phyloP scores from a whole-genome alignment of 225 moss, liverwort and hornwort species.

The Anthoceros angustus region DNA sequence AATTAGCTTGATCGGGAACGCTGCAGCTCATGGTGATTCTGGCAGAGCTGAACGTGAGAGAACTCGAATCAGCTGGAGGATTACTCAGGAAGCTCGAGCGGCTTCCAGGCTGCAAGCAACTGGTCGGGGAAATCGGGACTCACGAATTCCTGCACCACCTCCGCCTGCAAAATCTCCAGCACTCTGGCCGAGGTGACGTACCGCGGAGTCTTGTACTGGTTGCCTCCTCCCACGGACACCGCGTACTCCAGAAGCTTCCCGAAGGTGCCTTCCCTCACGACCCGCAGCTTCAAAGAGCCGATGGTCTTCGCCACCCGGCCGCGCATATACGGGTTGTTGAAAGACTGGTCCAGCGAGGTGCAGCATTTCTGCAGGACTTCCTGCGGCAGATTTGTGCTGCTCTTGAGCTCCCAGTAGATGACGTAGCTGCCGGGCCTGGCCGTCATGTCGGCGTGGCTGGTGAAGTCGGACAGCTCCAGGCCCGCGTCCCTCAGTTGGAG shows the following conservation, averaged over 20 bases:
- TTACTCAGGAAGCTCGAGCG: too few relatives aligned
- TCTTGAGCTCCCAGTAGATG: conserved; percentile 58
- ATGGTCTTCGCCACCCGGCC: conserved; percentile 21
- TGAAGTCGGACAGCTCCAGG: conserved; percentile 58
- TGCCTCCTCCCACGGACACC: conserved; percentile 8
- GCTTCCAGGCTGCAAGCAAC: neutral
- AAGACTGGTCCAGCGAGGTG: conserved; percentile 16
- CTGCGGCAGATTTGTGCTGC: neutral
- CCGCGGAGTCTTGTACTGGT: conserved; percentile 19
- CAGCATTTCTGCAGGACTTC: conserved; percentile 12
- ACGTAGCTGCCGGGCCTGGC: conserved; percentile 45
- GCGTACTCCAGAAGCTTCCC: conserved; percentile 10
- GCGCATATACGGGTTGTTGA: conserved; percentile 12
- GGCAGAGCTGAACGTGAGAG: too few relatives aligned
- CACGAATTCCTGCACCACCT: conserved; percentile 3
- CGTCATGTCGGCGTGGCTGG: conserved; percentile 32
- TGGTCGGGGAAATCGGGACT: conserved; percentile 15
- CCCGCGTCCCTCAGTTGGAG: conserved; percentile 19
- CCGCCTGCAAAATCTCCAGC: conserved; percentile 11
- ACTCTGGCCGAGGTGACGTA: conserved; percentile 11
- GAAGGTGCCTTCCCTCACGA: conserved; percentile 18
- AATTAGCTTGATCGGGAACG: too few relatives aligned
- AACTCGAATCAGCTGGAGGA: too few relatives aligned
- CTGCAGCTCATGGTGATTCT: too few relatives aligned
- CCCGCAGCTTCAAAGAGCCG: conserved; percentile 17